Base-by-base conservation (phyloP, 257 asterid species). In the Solanum infundibuliforme region DNA sequence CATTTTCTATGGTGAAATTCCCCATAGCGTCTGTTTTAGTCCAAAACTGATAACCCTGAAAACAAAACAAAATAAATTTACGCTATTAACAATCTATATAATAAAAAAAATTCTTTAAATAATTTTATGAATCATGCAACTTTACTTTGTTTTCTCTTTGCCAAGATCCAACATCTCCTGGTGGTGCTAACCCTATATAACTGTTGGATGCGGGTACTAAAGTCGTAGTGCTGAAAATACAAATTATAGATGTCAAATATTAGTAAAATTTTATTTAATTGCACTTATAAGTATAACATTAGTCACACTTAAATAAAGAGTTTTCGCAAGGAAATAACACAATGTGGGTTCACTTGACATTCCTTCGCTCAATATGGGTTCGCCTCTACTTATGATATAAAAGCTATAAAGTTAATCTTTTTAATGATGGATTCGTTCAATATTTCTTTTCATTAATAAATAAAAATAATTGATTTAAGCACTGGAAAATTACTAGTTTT, bases 11-110 rank as follows among this genome's bases (percentile, higher is more conserved):
- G 27, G 84, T 5, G 81, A 95, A 94, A 83, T 68, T 89, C 27
- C 98, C 98, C 0, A 62, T 32, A 0, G 7, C 0, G 11, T 94
- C 93, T 6, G 95, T 32, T 88, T 84, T 84, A 21, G 94, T 90
- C 98, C 96, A 94, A 71, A 93, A 95, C 83, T 95, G 98, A 60
- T 94, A 95, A 2, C 95, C 93, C 98, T 94, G 62, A 41, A 7
- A 41, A 25, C 6, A 74, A 41, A 81, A 73, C 5, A 8, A 73
- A 14, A 77, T 25, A 77, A 86, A 29, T 8, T 13, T 69, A 71
- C 11, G 1, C 0, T 0, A 21, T 9, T 34, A 69, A 43, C 11
- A 66, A 71, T 32, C 7, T 27, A 69, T n/a, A 77, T 12, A 39
- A 39, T 7, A 0, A 35, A 7, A 38, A 13, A 39, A 11, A 29